phyloP scores from a whole-genome alignment of 495 filamentous ascomycete genomes.

The Glonium stellatum region DNA sequence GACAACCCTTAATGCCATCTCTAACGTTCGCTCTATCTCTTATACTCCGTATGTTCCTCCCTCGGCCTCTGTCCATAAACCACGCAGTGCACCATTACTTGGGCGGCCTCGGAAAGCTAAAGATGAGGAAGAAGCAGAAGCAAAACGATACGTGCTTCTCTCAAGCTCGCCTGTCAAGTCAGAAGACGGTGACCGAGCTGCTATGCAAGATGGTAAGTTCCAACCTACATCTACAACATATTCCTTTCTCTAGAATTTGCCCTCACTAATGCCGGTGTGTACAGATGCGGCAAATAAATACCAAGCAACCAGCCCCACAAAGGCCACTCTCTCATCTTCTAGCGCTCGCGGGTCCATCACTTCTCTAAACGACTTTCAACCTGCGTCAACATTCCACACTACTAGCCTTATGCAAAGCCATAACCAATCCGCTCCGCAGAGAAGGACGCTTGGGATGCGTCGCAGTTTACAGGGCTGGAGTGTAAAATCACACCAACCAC shows the following conservation, averaged over 20 bases:
- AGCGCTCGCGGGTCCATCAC: conserved; percentile 5
- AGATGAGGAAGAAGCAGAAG: conserved; percentile 6
- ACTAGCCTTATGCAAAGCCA: conserved; percentile 44
- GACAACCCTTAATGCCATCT: conserved; percentile 20
- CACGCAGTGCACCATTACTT: conserved; percentile 23
- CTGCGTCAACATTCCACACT: conserved; percentile 46
- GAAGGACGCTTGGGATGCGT: conserved; percentile 52
- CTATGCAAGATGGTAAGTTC: not conserved
- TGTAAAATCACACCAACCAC: conserved; percentile 16
- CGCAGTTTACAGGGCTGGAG: conserved; percentile 49
- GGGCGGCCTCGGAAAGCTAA: conserved; percentile 11
- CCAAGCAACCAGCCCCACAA: conserved; percentile 6
- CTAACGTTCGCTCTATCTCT: conserved; percentile 14
- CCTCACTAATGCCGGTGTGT: not conserved
- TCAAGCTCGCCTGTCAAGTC: conserved; percentile 41
- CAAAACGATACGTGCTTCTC: conserved; percentile 37
- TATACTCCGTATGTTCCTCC: conserved; percentile 10
- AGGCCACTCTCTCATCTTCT: not conserved
- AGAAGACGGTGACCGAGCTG: conserved; percentile 4
- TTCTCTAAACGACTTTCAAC: conserved; percentile 27
- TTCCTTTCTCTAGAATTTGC: not conserved
- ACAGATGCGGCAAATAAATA: not conserved
- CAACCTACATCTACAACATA: not conserved
- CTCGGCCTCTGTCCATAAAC: conserved; percentile 25
- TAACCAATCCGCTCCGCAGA: conserved; percentile 31